phyloP scores from a whole-genome alignment of 345 rosid species.

The Syzygium aromaticum region DNA sequence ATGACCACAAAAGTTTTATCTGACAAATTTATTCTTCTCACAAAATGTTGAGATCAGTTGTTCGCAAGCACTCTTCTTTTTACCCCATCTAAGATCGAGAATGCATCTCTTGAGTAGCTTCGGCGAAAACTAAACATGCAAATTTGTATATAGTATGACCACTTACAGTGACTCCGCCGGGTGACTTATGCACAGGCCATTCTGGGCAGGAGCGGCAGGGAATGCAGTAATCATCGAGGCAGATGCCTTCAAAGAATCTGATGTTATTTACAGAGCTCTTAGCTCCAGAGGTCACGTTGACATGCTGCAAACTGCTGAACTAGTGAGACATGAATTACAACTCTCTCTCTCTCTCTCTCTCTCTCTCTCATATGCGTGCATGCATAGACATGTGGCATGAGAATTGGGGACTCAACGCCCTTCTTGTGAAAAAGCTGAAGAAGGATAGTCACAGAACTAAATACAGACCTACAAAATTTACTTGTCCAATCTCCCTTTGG shows the following conservation, averaged over 20 bases:
- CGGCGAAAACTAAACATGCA: not conserved
- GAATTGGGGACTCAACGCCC: not conserved
- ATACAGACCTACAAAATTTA: not conserved
- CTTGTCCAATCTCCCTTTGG: not conserved
- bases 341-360: not conserved
- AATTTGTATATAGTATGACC: not conserved
- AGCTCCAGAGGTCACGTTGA: slow-evolving; percentile 84
- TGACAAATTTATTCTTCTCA: not conserved
- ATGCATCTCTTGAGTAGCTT: not conserved
- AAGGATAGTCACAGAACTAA: not conserved
- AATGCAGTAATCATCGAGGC: slow-evolving; percentile 85
- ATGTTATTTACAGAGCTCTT: slow-evolving; percentile 83
- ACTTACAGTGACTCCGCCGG: not conserved
- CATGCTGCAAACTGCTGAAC: slow-evolving; percentile 83
- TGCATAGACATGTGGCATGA: not conserved
- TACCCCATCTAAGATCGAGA: not conserved
- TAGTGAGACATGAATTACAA: slow-evolving; percentile 28
- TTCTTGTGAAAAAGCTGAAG: not conserved
- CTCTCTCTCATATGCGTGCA: not conserved
- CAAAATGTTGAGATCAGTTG: not conserved
- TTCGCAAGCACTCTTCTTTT: not conserved
- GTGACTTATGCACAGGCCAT: slow-evolving; percentile 37
- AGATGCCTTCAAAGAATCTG: slow-evolving; percentile 93
- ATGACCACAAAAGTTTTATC: not conserved
- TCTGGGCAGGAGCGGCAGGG: slow-evolving; percentile 77